phyloP scores from a whole-genome alignment of 1,139 yeast genomes.

The Saccharomycopsis hybrid region DNA sequence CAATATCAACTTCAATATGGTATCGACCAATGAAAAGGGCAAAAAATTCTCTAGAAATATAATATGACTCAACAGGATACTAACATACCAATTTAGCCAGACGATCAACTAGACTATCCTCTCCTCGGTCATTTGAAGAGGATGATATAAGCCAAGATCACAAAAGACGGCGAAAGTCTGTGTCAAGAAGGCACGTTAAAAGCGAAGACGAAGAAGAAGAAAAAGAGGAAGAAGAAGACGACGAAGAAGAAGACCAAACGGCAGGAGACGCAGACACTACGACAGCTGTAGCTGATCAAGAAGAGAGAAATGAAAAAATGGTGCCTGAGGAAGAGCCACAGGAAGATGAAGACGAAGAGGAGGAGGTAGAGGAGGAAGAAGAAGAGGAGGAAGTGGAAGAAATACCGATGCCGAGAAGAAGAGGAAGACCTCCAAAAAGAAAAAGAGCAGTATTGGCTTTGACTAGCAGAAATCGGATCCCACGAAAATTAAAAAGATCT shows the following conservation, averaged over 20 bases:
- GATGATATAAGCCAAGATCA: not conserved
- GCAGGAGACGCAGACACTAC: not conserved
- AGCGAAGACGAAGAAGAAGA: constrained; percentile 5
- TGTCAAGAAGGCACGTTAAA: not conserved
- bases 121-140: constrained; percentile 3
- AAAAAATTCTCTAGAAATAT: too few relatives aligned
- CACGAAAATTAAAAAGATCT: not conserved
- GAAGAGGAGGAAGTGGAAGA: constrained; percentile 4
- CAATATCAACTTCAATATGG: too few relatives aligned
- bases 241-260: not conserved
- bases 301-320: not conserved
- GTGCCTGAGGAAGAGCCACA: not conserved
- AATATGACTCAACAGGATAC: too few relatives aligned
- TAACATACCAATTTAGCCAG: too few relatives aligned
- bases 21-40: too few relatives aligned
- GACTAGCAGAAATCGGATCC: not conserved
- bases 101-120: constrained; percentile 5
- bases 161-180: not conserved
- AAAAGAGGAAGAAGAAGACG: not conserved
- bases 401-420: constrained; percentile 4
- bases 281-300: not conserved
- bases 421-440: constrained; percentile 9
- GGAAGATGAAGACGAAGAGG: not conserved
- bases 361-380: constrained; percentile 2
- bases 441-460: not conserved